Conservation (phyloP, 768 basidiomycete species). For the Trametes elegans region DNA sequence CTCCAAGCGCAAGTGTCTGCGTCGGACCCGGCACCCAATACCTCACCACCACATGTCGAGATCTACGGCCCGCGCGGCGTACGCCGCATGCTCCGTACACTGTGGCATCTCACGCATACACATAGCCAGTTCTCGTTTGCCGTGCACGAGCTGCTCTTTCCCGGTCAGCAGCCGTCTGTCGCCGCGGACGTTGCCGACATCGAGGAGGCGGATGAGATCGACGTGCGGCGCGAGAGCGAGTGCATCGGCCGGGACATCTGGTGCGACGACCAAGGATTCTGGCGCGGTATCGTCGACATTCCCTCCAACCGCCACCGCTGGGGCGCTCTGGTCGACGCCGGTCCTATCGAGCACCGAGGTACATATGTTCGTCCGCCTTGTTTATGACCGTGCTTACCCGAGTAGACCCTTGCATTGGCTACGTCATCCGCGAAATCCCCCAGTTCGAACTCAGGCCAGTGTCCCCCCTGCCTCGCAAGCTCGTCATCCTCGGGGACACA, state of each 20-base stretch:
- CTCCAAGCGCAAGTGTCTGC: conserved; percentile 26
- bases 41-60: conserved; percentile 47
- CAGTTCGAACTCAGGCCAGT: conserved; percentile 12
- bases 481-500: conserved; percentile 80
- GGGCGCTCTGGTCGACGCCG: conserved; percentile 61
- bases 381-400: background rate
- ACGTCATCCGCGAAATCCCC: conserved; percentile 61
- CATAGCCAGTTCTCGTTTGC: conserved; percentile 59
- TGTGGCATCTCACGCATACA: conserved; percentile 65
- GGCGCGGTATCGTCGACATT: conserved; percentile 51
- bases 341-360: conserved; percentile 78
- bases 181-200: conserved; percentile 38
- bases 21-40: conserved; percentile 13
- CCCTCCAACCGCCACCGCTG: conserved; percentile 28
- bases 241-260: conserved; percentile 57
- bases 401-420: conserved; percentile 77
- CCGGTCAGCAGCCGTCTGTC: conserved; percentile 48
- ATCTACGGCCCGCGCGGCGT: conserved; percentile 81
- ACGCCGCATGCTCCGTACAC: conserved; percentile 69
- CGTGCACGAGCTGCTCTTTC: conserved; percentile 74
- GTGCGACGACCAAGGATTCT: conserved; percentile 56
- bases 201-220: conserved; percentile 13
- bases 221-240: conserved; percentile 63
- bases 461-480: conserved; percentile 46
- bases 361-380: conserved; percentile 17